Evolutionary conservation across 495 filamentous ascomycete species (phyloP), one percentile per base, ranked within the genome.

Genomic region (Hyaloscypha finlandica): DNA sequence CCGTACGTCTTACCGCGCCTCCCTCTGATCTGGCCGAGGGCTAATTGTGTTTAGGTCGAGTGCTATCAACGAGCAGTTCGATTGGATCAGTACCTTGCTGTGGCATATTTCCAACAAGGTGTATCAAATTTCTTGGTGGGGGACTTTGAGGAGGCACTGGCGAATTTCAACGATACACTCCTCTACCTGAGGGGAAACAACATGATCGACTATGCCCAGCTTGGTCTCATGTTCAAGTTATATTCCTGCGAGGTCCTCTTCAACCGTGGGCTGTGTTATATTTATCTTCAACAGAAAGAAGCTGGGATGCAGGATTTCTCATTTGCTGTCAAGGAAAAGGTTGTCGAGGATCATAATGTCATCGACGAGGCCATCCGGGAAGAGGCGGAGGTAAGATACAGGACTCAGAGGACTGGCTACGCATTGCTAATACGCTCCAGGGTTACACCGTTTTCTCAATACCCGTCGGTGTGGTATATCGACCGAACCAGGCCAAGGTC

Each of bases 381-480:
- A 75, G 87, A 93, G 73, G 96, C 96, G 61, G 93, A 97, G 82
- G 93, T 96, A 83, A 54, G 83, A 63, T 60, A 31, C 20, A 54
- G 25, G 8, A 58, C 19, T 16, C 19, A 30, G 14, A 22, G 70
- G 80, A 63, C 79, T 68, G 42, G 37, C 8, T 59, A 45, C 6
- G 14, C 31, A 9, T 32, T 31, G 35, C 67, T 73, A 66, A 71
- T 42, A 48, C 16, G 2, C 58, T 62, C 67, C 59, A 96, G 94
- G 94, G 94, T 57, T 99, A 98, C 74, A 99, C 96, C 1, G 95
- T 99, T 14, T 99, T 99, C 81, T 99, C 95, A 3, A 97, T 99
- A 53, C 95, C 95, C 2, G 93, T 98, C 35, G 95, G 95, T 19
- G 88, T 97, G 51, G 81, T 99, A 54, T 99, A 98, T 79, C 85